Conservation (phyloP, 352 stramenopile species). For the Phytophthora chlamydospora region DNA sequence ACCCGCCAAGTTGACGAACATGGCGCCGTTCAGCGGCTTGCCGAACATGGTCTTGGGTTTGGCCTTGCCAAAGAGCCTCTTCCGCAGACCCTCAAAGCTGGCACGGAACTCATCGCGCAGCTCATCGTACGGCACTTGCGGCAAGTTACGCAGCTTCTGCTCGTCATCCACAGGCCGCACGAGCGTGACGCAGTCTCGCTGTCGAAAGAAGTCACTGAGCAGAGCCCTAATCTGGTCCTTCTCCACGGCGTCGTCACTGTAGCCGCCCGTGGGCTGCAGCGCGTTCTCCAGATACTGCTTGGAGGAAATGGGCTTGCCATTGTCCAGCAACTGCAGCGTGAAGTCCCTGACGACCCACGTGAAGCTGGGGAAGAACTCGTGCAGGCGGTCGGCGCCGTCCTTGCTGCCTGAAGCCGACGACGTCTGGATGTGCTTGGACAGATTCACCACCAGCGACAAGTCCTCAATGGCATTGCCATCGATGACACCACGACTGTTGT, state of each 20-base stretch:
- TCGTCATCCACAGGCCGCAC: slow-evolving; percentile 90
- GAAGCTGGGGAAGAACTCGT: slow-evolving; percentile 90
- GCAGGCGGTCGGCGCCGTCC: slow-evolving; percentile 42
- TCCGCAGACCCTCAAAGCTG: slow-evolving; percentile 74
- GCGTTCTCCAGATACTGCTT: slow-evolving; percentile 91
- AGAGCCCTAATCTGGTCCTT: slow-evolving; percentile 87
- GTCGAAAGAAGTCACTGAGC: slow-evolving; percentile 83
- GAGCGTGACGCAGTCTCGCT: slow-evolving; percentile 90
- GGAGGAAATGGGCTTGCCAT: slow-evolving; percentile 86
- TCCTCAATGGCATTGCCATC: slow-evolving; percentile 91
- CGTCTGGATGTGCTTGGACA: slow-evolving; percentile 91
- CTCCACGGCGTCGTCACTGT: slow-evolving; percentile 73
- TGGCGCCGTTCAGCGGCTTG: slow-evolving; percentile 85
- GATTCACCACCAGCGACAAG: slow-evolving; percentile 90
- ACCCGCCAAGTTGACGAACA: slow-evolving; percentile 84
- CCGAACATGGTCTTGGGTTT: slow-evolving; percentile 88
- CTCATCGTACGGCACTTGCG: slow-evolving; percentile 71
- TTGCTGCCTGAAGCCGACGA: slow-evolving; percentile 36
- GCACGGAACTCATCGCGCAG: slow-evolving; percentile 83
- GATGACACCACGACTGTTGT: slow-evolving; percentile 92
- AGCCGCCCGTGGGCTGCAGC: slow-evolving; percentile 79
- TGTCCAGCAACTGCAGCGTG: slow-evolving; percentile 85
- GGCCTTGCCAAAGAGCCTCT: slow-evolving; percentile 76
- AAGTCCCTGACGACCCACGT: slow-evolving; percentile 93
- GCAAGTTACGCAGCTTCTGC: slow-evolving; percentile 74